Percentiles rank a stretch among this genome's conserved stretches.
Conservation (phyloP, 176 grass and related monocot species). For the Saccharum officinarum region DNA sequence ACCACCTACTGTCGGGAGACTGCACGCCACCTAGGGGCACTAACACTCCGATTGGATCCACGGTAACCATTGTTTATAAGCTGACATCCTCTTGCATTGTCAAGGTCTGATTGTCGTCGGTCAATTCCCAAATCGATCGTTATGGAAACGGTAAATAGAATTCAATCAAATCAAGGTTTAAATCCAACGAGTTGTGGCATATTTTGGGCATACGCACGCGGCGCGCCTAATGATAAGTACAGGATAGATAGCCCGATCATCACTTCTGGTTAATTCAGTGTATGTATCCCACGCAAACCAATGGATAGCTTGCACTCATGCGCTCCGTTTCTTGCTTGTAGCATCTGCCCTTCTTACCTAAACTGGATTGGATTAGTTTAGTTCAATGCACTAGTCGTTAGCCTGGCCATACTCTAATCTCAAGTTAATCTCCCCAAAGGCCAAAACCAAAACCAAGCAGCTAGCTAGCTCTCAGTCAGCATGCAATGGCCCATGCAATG, state of each 20-base stretch:
- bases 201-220: too few species aligned
- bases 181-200: not conserved
- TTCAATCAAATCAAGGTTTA: not conserved
- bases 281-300: too few species aligned
- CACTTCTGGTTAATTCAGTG: too few species aligned
- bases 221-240: too few species aligned
- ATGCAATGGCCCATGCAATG: not conserved
- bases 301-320: too few species aligned
- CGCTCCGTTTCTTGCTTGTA: not conserved
- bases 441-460: not conserved
- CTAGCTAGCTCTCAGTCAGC: not conserved
- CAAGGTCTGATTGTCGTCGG: not conserved
- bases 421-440: not conserved
- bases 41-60: not conserved
- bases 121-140: not conserved
- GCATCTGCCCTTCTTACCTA: not conserved
- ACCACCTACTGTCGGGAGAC: not conserved
- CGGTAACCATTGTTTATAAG: not conserved
- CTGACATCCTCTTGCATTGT: not conserved
- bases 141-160: not conserved
- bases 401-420: not conserved
- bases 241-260: too few species aligned
- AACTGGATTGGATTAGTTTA: not conserved
- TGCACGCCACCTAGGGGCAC: too few species aligned
- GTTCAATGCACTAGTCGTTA: not conserved